Base-by-base conservation (phyloP, 129 eudicot genomes). In the Silybum marianum region DNA sequence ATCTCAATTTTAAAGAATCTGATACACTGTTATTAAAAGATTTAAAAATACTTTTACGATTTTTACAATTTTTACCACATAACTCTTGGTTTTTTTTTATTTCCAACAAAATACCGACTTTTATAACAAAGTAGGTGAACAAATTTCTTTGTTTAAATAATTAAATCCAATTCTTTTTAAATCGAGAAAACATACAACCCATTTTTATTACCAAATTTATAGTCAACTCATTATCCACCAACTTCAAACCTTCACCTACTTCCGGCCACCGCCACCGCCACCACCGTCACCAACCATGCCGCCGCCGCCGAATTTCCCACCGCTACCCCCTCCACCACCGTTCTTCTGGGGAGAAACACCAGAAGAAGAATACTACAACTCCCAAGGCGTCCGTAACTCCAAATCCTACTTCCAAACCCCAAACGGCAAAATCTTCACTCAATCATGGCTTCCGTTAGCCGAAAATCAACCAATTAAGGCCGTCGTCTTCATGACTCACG, bases 331-430 rank as follows among this genome's bases (percentile, higher is more conserved):
- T 0, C 78, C 96, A 16, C 89, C 94, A 0, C 79, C 88, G 0
- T 91, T 91, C 83, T 91, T 88, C 88, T 93, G 98, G 98, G 98
- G 98, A 12, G 90, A 87, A 69, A 82, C 85, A 40, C 98, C 95
- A 16, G 98, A 93, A 46, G 85, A 86, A 12, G 92, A 91, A 54
- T 91, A 84, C 88, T 94, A 94, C 87, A 63, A 82, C 24, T 91
- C 95, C 19, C 93, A 90, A 80, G 89, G 90, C 25, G 91, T 94
- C 71, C 88, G 82, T 23, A 85, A 94, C 93, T 42, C 91, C 62
- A 84, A 86, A 63, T 85, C 98, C 69, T 79, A 85, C 85, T 94
- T 88, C 90, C 76, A 88, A 12, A 91, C 98, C 44, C 93, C 93
- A 0, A 72, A 87, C 36, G 91, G 88, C 70, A 84, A 86, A 48